Evolutionary conservation across 2,329 filamentous ascomycete genomes (phyloP).

Genomic region (Lanzia echinophila): DNA sequence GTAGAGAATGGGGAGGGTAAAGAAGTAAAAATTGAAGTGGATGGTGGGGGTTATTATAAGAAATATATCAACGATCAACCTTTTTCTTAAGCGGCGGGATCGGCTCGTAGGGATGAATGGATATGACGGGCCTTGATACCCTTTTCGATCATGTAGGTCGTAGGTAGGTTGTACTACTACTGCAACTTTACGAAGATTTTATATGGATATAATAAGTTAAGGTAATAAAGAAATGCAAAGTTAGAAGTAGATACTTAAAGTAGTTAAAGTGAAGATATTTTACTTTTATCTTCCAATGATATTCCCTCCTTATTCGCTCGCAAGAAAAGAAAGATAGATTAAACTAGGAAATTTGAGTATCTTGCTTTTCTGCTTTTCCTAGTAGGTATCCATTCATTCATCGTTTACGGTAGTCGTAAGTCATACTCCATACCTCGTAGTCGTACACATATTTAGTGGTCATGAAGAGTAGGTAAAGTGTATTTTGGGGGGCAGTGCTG

Average conservation of each 20-base stretch:
- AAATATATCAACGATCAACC: slow-evolving; percentile 4
- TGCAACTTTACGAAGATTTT: no score
- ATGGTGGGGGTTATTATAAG: slow-evolving; percentile 13
- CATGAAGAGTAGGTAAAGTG: background rate
- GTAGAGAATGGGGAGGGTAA: slow-evolving; percentile 21
- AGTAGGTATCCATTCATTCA: no score
- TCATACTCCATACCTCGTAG: background rate
- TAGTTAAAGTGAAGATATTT: background rate
- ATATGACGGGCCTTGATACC: slow-evolving; percentile 4
- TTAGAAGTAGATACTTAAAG: slow-evolving; percentile 8
- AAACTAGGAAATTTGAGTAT: no score
- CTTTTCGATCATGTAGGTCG: background rate
- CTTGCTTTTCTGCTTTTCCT: no score
- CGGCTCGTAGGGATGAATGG: slow-evolving; percentile 8
- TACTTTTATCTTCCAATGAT: background rate
- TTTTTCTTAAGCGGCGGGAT: slow-evolving; percentile 9
- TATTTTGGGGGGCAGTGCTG: slow-evolving; percentile 1
- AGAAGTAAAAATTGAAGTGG: slow-evolving; percentile 15
- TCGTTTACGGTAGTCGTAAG: background rate
- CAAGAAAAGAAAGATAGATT: background rate
- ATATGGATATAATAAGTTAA: background rate
- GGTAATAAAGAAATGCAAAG: background rate
- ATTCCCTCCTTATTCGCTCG: slow-evolving; percentile 1
- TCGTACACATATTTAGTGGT: background rate
- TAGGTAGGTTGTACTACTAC: no score